Conservation (phyloP, 2,329 filamentous ascomycete species). For the Penicillium verrucosum region DNA sequence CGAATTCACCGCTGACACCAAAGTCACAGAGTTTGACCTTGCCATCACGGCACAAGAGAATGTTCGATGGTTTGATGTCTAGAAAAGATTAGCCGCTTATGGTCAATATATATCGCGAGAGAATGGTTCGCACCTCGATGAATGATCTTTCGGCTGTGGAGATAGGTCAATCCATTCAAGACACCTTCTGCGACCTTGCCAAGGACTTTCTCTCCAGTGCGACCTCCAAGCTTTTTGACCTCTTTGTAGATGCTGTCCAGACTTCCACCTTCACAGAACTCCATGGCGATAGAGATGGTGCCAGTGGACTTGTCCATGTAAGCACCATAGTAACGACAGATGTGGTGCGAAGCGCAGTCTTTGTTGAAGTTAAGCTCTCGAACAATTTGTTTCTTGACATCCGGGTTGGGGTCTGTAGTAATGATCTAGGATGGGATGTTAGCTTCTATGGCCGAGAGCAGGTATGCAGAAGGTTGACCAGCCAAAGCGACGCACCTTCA, state of each 20-base stretch:
- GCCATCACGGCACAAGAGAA: constrained; percentile 84
- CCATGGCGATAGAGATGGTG: constrained; percentile 98
- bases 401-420: constrained; percentile 94
- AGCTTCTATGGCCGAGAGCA: constrained; percentile 4
- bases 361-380: constrained; percentile 98
- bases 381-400: constrained; percentile 97
- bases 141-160: constrained; percentile 94
- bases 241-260: constrained; percentile 96
- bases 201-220: constrained; percentile 94
- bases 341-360: constrained; percentile 90
- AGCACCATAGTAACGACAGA: constrained; percentile 95
- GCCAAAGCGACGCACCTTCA: constrained; percentile 67
- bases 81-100: constrained; percentile 11
- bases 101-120: background rate
- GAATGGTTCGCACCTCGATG: constrained; percentile 61
- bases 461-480: background rate
- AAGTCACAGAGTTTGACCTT: constrained; percentile 99
- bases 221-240: constrained; percentile 89
- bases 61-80: constrained; percentile 98
- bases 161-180: constrained; percentile 86
- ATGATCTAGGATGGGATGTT: constrained; percentile 65
- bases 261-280: constrained; percentile 95
- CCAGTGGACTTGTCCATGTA: constrained; percentile 95
- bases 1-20: constrained; percentile 94
- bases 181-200: constrained; percentile 97